A percentile compares a stretch with the other conserved stretches of the same genome.
These are phyloP conservation scores for Taphrina betulina DNA, from an alignment of 1,139 yeast species.

Conservation along the genomic window DNA sequence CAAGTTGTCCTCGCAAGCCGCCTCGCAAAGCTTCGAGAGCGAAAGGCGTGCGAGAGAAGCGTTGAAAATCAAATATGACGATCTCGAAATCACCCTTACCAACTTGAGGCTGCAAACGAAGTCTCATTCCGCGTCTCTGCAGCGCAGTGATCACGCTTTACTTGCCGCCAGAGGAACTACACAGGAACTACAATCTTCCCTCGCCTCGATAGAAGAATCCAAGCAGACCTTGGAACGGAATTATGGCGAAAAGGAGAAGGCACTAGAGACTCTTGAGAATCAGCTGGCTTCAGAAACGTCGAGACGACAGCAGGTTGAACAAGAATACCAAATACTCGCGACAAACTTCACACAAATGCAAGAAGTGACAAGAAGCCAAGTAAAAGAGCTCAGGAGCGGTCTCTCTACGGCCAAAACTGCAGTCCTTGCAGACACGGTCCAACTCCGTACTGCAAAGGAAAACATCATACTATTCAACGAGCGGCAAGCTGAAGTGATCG, in stretches of 20 bases:
- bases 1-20: slow-evolving; percentile 24
- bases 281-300: slow-evolving; percentile 3
- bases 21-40: slow-evolving; percentile 14
- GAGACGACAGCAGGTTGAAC: not conserved
- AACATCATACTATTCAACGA: slow-evolving; percentile 6
- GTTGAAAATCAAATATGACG: slow-evolving; percentile 11
- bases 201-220: not conserved
- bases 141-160: slow-evolving; percentile 23
- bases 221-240: not conserved
- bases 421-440: not conserved
- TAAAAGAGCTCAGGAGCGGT: not conserved
- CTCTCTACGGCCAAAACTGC: not conserved
- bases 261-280: slow-evolving; percentile 2
- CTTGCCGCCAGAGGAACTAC: slow-evolving; percentile 10
- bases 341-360: slow-evolving; percentile 6
- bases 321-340: slow-evolving; percentile 5
- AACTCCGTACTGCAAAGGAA: slow-evolving; percentile 12
- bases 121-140: slow-evolving; percentile 1
- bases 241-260: slow-evolving; percentile 18
- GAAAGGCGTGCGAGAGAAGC: slow-evolving; percentile 30
- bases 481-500: not conserved
- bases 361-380: not conserved
- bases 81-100: slow-evolving; percentile 25
- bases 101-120: slow-evolving; percentile 20
- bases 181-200: not conserved